phyloP scores from a whole-genome alignment of 2,329 filamentous ascomycete species.

The Lojkania enalia region DNA sequence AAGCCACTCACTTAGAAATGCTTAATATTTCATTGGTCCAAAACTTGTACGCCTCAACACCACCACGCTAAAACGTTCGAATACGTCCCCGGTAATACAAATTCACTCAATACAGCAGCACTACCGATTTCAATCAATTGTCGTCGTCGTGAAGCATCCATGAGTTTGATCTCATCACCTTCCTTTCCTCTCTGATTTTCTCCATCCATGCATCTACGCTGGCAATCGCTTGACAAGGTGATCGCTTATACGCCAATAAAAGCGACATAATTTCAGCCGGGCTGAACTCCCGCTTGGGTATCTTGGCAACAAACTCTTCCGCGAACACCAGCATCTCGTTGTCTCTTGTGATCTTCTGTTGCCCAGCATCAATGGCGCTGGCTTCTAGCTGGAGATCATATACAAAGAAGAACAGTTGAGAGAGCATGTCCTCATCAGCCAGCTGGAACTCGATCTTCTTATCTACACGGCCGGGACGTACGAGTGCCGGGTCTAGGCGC shows the following conservation, averaged over 20 bases:
- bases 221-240: slow-evolving; percentile 16
- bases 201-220: slow-evolving; percentile 15
- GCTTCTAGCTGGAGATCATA: slow-evolving; percentile 9
- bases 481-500: slow-evolving; percentile 69
- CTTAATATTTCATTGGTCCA: too few relatives aligned
- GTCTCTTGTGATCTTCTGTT: slow-evolving; percentile 11
- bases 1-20: too few relatives aligned
- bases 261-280: slow-evolving; percentile 20
- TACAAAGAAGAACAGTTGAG: slow-evolving; percentile 17
- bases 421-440: slow-evolving; percentile 19
- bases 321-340: slow-evolving; percentile 14
- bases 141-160: slow-evolving; percentile 17
- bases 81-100: too few relatives aligned
- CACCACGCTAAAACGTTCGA: too few relatives aligned
- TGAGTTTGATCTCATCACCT: slow-evolving; percentile 13
- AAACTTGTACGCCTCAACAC: too few relatives aligned
- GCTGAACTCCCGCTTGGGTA: slow-evolving; percentile 18
- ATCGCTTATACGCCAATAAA: slow-evolving; percentile 21
- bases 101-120: too few relatives aligned
- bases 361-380: slow-evolving; percentile 3
- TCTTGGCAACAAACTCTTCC: slow-evolving; percentile 18
- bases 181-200: slow-evolving; percentile 17
- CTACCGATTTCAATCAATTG: slow-evolving; percentile 1
- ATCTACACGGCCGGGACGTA: slow-evolving; percentile 71
- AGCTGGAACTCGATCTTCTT: slow-evolving; percentile 61